phyloP scores from a whole-genome alignment of 768 basidiomycete genomes.

The Suillus decipiens region DNA sequence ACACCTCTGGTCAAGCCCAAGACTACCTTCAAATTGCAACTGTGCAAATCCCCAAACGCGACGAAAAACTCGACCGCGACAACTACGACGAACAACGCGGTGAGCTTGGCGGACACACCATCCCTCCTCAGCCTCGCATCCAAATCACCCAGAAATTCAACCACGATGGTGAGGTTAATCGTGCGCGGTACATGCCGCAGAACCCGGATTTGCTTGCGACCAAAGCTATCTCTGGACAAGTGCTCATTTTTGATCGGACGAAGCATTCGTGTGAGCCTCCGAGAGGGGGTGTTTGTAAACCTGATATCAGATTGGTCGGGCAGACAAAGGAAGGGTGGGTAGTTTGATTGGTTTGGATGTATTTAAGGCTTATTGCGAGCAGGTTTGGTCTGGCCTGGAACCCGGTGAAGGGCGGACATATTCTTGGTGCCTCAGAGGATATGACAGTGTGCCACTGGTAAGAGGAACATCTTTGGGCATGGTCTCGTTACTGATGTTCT shows the following conservation, averaged over 20 bases:
- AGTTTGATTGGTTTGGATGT: constrained; percentile 4
- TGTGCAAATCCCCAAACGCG: constrained; percentile 88
- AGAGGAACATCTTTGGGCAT: not conserved
- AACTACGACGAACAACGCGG: constrained; percentile 92
- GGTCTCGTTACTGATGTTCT: constrained; percentile 1
- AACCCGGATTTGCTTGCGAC: constrained; percentile 97
- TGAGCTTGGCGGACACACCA: constrained; percentile 90
- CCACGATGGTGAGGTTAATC: constrained; percentile 93
- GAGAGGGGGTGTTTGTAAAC: constrained; percentile 79
- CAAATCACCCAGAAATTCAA: constrained; percentile 93
- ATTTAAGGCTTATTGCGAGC: constrained; percentile 12
- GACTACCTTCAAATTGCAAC: constrained; percentile 96
- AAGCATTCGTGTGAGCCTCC: constrained; percentile 95
- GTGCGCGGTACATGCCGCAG: constrained; percentile 99
- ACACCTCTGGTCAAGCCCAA: constrained; percentile 92
- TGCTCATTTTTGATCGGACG: constrained; percentile 94
- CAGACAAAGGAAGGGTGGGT: constrained; percentile 92
- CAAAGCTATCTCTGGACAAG: constrained; percentile 88
- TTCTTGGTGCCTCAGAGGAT: constrained; percentile 93
- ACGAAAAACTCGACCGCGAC: constrained; percentile 74
- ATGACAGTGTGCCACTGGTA: constrained; percentile 95
- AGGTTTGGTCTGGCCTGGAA: constrained; percentile 97
- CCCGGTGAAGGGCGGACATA: constrained; percentile 76
- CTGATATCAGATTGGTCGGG: constrained; percentile 88
- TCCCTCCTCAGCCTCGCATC: constrained; percentile 83